phyloP scores from a whole-genome alignment of 148 eudicot species.

The Nepenthes mirabilis region DNA sequence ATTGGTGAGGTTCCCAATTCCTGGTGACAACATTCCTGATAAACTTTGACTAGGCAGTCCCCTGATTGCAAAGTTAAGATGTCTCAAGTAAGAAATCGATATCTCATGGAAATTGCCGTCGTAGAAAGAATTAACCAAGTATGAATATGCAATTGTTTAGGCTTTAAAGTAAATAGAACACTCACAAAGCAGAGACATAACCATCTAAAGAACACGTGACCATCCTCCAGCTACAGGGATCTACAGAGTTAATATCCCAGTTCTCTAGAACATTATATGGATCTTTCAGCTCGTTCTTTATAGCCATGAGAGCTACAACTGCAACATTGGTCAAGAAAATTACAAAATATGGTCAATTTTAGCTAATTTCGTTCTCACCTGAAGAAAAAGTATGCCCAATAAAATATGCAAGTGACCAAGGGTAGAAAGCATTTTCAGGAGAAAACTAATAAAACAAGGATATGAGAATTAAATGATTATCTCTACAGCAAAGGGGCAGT shows the following conservation, averaged over 20 bases:
- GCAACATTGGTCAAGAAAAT: constrained; percentile 15
- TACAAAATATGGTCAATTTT: background rate
- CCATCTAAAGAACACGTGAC: constrained; percentile 61
- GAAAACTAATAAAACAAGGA: no score
- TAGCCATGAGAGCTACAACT: constrained; percentile 79
- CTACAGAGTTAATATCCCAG: constrained; percentile 75
- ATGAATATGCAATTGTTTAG: no score
- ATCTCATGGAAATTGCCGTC: no score
- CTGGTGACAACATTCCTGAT: constrained; percentile 72
- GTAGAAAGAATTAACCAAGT: no score
- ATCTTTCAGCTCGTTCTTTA: constrained; percentile 50
- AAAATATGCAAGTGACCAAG: no score
- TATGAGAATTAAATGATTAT: no score
- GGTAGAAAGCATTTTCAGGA: no score
- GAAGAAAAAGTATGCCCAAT: no score
- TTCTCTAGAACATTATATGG: constrained; percentile 64
- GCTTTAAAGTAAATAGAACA: background rate
- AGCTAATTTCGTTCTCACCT: no score
- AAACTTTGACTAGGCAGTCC: constrained; percentile 77
- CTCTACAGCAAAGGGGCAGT: no score
- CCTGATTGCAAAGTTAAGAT: constrained; percentile 20
- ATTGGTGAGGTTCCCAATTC: constrained; percentile 66
- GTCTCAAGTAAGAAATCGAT: no score
- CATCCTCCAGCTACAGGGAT: constrained; percentile 98
- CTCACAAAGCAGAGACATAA: constrained; percentile 71